Percentiles rank a stretch among this genome's conserved stretches.
These are phyloP conservation scores for Claviceps paspali DNA, from an alignment of 2,329 filamentous ascomycete genomes.

Conservation along the genomic window DNA sequence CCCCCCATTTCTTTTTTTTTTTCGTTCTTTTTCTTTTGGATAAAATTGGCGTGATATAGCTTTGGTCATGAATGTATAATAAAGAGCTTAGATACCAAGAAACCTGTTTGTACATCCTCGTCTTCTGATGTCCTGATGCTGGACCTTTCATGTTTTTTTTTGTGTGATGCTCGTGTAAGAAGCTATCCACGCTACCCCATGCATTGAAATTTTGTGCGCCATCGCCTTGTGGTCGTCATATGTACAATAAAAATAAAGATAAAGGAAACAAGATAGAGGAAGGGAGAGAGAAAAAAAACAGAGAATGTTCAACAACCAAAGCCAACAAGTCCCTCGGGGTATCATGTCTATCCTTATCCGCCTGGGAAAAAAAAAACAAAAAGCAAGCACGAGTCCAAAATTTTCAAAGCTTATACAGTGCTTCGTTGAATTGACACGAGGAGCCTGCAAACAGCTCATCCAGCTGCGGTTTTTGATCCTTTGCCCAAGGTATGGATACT, in stretches of 20 bases:
- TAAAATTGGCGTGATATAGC: not conserved
- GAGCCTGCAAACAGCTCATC: constrained; percentile 11
- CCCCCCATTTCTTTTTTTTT: not conserved
- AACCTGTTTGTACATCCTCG: not conserved
- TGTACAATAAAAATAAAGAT: not conserved
- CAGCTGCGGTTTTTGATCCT: constrained; percentile 20
- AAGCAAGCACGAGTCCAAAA: not conserved
- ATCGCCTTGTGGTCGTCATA: not conserved
- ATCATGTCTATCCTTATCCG: constrained; percentile 20
- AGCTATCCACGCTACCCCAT: constrained; percentile 2
- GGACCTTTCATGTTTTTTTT: not conserved
- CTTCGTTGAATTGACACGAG: not conserved
- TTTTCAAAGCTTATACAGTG: not conserved
- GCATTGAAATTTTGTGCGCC: constrained; percentile 1
- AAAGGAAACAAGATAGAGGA: not conserved
- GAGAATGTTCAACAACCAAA: constrained; percentile 6
- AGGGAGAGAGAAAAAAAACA: not conserved
- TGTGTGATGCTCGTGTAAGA: not conserved
- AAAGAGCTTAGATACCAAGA: not conserved
- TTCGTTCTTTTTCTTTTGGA: not conserved
- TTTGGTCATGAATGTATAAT: constrained; percentile 1
- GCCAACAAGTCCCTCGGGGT: constrained; percentile 18
- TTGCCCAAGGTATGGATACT: constrained; percentile 17
- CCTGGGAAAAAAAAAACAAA: not conserved
- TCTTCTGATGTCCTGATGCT: not conserved